Base-by-base conservation (phyloP, 1,284 basidiomycete genomes). In the Ustilago trichophora region DNA sequence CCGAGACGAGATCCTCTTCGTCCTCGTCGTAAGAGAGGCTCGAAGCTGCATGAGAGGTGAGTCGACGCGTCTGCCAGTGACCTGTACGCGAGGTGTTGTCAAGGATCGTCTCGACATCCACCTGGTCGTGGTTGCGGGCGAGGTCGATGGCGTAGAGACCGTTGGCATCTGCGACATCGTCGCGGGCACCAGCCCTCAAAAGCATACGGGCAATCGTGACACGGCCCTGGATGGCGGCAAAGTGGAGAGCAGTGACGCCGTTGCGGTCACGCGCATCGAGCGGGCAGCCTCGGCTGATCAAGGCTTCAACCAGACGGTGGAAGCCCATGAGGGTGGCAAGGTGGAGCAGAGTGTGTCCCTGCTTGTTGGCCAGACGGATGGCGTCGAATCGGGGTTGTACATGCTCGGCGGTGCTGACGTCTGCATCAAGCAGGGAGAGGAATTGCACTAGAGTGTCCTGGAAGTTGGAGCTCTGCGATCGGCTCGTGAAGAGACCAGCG, bases 161-260 rank as follows among this genome's bases (percentile, higher is more conserved):
- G 24, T 87, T 85, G 0, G 85, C 85, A 54, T 92, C 89, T 24
- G 90, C 88, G 41, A 92, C 86, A 72, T 90, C 89, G 36, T 85
- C 82, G 54, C 91, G 88, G 0, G 94, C 94, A 13, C 92, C 92
- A 24, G 88, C 90, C 13, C 87, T 84, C 13, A 96, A 78, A 25
- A 98, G 84, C 4, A 89, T 82, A 33, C 85, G 84, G 0, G 88
- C 87, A 77, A 91, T 92, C 10, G 86, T 85, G 37, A 85, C 83
- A 18, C 90, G 88, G 21, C 87, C 87, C 16, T 85, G 85, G 35
- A 94, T 83, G 0, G 88, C 90, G 13, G 93, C 91, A 77, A 95
- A 90, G 80, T 95, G 92, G 31, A 98, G 84, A 0, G 95, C 88
- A 0, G 94, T 98, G 78, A 87, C 93, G 6, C 95, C 95, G 79